These are phyloP conservation scores for Paramecium tetraurelia DNA, from an alignment of 73 alveolate species.

Conservation along the genomic window DNA sequence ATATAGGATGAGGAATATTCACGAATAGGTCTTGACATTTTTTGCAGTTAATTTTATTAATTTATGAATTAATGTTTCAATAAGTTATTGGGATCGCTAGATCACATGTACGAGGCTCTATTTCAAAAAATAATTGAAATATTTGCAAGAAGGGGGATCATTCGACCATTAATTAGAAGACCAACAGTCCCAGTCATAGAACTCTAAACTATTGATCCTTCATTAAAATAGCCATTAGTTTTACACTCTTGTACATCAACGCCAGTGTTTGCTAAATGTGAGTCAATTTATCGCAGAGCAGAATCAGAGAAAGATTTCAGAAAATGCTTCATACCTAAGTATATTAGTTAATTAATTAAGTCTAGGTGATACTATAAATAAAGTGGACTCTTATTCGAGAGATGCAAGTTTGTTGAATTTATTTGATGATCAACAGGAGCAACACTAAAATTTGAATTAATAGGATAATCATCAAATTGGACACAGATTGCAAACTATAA, in stretches of 20 bases:
- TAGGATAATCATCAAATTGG: not conserved
- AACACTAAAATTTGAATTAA: not conserved
- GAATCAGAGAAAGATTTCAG: slow-evolving; percentile 6
- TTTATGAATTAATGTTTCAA: not conserved
- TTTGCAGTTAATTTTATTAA: slow-evolving; percentile 11
- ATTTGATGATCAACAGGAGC: not conserved
- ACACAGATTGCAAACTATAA: not conserved
- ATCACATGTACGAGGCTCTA: not conserved
- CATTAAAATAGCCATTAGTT: not conserved
- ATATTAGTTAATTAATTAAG: not conserved
- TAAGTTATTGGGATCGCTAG: not conserved
- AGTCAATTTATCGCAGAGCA: not conserved
- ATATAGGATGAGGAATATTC: not conserved
- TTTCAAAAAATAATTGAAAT: slow-evolving; percentile 10
- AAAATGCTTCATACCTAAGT: not conserved
- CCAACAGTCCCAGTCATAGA: not conserved
- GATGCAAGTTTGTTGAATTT: not conserved
- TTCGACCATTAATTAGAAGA: not conserved
- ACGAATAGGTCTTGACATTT: not conserved
- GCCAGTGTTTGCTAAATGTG: not conserved
- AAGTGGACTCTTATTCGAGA: not conserved
- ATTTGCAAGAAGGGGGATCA: not conserved
- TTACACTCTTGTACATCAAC: slow-evolving; percentile 14
- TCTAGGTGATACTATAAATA: slow-evolving; percentile 5
- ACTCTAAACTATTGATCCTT: not conserved